Conservation (phyloP, 164 flowering plant genomes). For the Tinospora cordifolia region DNA sequence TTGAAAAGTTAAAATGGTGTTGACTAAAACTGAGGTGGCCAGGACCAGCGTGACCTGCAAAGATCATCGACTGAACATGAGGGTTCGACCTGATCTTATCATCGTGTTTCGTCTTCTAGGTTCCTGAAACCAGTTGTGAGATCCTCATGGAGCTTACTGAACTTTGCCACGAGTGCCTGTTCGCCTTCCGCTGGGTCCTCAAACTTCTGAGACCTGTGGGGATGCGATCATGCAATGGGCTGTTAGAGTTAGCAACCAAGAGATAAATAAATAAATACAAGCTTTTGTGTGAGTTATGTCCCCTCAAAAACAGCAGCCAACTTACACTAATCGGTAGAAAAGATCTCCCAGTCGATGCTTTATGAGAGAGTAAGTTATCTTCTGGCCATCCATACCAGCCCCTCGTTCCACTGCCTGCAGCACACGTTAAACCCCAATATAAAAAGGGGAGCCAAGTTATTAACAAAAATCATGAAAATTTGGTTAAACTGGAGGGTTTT, state of each 20-base stretch:
- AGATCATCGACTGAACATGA: no score
- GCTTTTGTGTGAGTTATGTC: background rate
- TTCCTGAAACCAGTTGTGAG: slow-evolving; percentile 89
- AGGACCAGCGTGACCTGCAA: background rate
- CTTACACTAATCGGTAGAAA: slow-evolving; percentile 95
- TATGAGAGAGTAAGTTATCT: slow-evolving; percentile 78
- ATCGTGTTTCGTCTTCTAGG: slow-evolving; percentile 93
- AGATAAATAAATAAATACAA: background rate
- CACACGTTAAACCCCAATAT: background rate
- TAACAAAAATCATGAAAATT: no score
- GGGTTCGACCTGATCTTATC: background rate
- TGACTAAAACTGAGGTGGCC: background rate
- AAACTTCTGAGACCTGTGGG: slow-evolving; percentile 87
- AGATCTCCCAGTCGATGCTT: slow-evolving; percentile 90
- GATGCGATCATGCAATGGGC: background rate
- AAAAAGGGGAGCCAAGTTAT: background rate
- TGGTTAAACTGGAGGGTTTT: no score
- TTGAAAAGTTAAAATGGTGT: background rate
- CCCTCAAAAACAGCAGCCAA: slow-evolving; percentile 3
- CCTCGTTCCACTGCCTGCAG: slow-evolving; percentile 92
- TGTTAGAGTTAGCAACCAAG: background rate
- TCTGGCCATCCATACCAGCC: slow-evolving; percentile 97
- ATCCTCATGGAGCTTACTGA: slow-evolving; percentile 81
- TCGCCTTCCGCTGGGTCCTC: slow-evolving; percentile 99
- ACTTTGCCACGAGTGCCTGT: slow-evolving; percentile 64